These are phyloP conservation scores for Auricularia sp. DNA, from an alignment of 768 basidiomycete genomes.

Conservation along the genomic window DNA sequence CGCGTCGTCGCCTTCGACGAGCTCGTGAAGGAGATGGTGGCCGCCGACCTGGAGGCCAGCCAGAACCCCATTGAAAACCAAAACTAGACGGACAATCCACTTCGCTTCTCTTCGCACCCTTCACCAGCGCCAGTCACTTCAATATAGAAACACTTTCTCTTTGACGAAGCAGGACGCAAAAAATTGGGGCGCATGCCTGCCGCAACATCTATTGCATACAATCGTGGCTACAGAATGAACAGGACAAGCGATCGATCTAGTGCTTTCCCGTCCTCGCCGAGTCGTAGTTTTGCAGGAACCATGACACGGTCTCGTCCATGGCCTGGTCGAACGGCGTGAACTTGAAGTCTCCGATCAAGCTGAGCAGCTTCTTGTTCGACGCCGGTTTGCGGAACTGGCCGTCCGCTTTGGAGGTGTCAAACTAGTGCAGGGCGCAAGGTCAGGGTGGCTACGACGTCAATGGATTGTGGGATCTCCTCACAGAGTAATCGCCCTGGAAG, in stretches of 20 bases:
- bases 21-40: constrained; percentile 89
- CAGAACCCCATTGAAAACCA: constrained; percentile 73
- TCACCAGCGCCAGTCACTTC: too few relatives aligned
- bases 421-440: constrained; percentile 32
- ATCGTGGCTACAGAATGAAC: too few relatives aligned
- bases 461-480: constrained; percentile 23
- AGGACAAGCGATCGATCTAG: background rate
- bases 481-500: constrained; percentile 68
- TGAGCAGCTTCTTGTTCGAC: constrained; percentile 77
- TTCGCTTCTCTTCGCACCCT: background rate
- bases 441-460: background rate
- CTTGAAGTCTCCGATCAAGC: constrained; percentile 68
- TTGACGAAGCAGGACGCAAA: too few relatives aligned
- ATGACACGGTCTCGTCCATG: constrained; percentile 65
- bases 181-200: too few relatives aligned
- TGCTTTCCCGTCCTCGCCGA: constrained; percentile 13
- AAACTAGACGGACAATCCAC: constrained; percentile 35
- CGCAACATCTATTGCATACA: too few relatives aligned
- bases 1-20: constrained; percentile 73
- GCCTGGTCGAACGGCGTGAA: constrained; percentile 90
- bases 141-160: too few relatives aligned
- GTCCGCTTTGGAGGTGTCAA: constrained; percentile 76
- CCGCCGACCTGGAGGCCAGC: constrained; percentile 65
- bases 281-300: constrained; percentile 80
- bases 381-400: constrained; percentile 96